phyloP scores from a whole-genome alignment of 371 early-diverging fungal species.

The Syncephalastrum sp. region DNA sequence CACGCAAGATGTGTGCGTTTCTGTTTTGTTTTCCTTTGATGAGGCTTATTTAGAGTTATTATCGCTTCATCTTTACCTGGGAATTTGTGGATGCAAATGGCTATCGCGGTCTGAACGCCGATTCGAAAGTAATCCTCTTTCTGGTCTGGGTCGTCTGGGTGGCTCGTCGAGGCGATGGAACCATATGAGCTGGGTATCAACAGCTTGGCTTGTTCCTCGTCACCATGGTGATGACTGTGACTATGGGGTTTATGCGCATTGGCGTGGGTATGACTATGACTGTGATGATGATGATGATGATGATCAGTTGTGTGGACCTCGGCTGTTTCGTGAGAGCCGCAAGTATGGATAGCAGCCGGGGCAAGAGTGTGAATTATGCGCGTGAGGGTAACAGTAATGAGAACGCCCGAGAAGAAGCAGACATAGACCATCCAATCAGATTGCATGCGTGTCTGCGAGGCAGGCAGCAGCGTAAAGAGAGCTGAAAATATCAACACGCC shows the following conservation, averaged over 20 bases:
- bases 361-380: slow-evolving; percentile 31
- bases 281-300: slow-evolving; percentile 1
- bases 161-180: too few relatives aligned
- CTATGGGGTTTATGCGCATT: not conserved
- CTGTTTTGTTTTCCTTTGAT: too few relatives aligned
- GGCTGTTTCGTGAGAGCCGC: slow-evolving; percentile 11
- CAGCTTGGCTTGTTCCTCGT: not conserved
- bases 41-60: too few relatives aligned
- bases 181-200: too few relatives aligned
- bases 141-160: too few relatives aligned
- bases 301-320: slow-evolving; percentile 3
- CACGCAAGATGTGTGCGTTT: too few relatives aligned
- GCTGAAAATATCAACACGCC: slow-evolving; percentile 47
- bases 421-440: slow-evolving; percentile 23
- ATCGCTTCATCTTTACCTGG: slow-evolving; percentile 47
- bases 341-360: slow-evolving; percentile 45
- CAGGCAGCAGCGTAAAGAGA: slow-evolving; percentile 33
- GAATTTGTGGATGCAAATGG: slow-evolving; percentile 79
- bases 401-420: slow-evolving; percentile 35
- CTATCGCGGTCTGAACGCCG: slow-evolving; percentile 78
- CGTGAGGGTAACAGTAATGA: slow-evolving; percentile 30
- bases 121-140: slow-evolving; percentile 31
- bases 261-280: slow-evolving; percentile 1
- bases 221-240: slow-evolving; percentile 11
- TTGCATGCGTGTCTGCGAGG: slow-evolving; percentile 23